These are phyloP conservation scores for Cyberlindnera veronae DNA, from an alignment of 805 yeast genomes.

Conservation along the genomic window DNA sequence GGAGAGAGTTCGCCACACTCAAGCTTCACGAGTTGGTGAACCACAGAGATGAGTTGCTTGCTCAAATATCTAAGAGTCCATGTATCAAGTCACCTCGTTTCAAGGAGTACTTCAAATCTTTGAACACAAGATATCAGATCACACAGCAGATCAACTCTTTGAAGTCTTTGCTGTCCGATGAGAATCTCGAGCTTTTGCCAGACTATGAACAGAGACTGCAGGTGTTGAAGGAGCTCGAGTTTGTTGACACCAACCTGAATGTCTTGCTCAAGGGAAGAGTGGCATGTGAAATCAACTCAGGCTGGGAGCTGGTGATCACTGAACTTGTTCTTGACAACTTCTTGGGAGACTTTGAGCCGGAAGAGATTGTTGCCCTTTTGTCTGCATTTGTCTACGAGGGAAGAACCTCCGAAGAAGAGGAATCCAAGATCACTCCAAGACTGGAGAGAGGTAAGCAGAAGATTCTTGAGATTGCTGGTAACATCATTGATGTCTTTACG, in stretches of 20 bases:
- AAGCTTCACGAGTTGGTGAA: constrained; percentile 34
- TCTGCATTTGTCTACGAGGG: constrained; percentile 96
- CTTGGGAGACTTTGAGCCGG: constrained; percentile 89
- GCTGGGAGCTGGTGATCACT: constrained; percentile 86
- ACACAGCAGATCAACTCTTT: constrained; percentile 50
- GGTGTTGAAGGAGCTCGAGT: constrained; percentile 75
- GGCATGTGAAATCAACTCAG: constrained; percentile 88
- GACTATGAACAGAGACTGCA: constrained; percentile 87
- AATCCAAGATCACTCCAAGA: constrained; percentile 65
- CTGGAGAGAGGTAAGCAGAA: constrained; percentile 66
- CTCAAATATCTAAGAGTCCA: constrained; percentile 28
- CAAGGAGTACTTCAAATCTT: constrained; percentile 39
- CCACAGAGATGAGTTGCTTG: constrained; percentile 35
- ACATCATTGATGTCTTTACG: constrained; percentile 57
- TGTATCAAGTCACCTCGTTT: constrained; percentile 41
- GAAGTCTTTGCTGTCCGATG: constrained; percentile 70
- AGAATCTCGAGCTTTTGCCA: constrained; percentile 84
- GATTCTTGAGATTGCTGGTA: constrained; percentile 67
- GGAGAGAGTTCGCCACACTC: constrained; percentile 34
- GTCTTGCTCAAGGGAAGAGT: constrained; percentile 87
- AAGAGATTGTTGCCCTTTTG: constrained; percentile 91
- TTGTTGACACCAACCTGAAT: constrained; percentile 71
- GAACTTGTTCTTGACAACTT: constrained; percentile 89
- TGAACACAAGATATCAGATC: constrained; percentile 44
- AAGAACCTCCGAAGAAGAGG: constrained; percentile 54